phyloP scores from a whole-genome alignment of 208 protist species.

The Crithidia expoeki region DNA sequence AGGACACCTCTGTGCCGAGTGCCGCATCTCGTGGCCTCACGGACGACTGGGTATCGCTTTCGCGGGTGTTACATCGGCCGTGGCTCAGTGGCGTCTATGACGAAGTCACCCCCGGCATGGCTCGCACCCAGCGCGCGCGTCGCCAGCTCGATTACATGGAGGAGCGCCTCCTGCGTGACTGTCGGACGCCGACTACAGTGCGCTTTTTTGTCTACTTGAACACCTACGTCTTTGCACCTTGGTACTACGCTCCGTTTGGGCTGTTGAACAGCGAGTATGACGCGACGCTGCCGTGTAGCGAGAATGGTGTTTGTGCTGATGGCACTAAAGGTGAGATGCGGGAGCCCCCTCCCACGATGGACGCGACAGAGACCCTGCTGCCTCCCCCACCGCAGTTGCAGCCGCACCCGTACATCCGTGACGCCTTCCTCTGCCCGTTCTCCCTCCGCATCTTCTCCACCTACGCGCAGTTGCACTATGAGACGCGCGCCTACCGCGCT shows the following conservation, averaged over 20 bases:
- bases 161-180: conserved; percentile 85
- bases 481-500: conserved; percentile 63
- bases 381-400: background rate
- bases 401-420: conserved; percentile 70
- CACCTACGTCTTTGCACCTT: conserved; percentile 74
- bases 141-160: conserved; percentile 82
- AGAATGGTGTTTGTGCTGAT: background rate
- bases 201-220: conserved; percentile 81
- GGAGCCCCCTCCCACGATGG: background rate
- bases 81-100: conserved; percentile 66
- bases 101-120: conserved; percentile 81
- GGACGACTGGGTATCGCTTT: conserved; percentile 19
- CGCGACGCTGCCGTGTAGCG: conserved; percentile 36
- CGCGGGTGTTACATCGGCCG: conserved; percentile 17
- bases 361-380: background rate
- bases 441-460: conserved; percentile 79
- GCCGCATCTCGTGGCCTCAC: conserved; percentile 9
- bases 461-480: conserved; percentile 70
- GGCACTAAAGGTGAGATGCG: background rate
- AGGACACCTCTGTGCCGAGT: background rate
- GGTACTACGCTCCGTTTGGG: conserved; percentile 88
- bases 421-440: conserved; percentile 88
- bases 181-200: conserved; percentile 75
- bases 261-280: conserved; percentile 78
- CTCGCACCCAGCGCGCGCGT: conserved; percentile 54